Conservation (phyloP, 306 rosid genomes). For the Pterocarpus santalinus region DNA sequence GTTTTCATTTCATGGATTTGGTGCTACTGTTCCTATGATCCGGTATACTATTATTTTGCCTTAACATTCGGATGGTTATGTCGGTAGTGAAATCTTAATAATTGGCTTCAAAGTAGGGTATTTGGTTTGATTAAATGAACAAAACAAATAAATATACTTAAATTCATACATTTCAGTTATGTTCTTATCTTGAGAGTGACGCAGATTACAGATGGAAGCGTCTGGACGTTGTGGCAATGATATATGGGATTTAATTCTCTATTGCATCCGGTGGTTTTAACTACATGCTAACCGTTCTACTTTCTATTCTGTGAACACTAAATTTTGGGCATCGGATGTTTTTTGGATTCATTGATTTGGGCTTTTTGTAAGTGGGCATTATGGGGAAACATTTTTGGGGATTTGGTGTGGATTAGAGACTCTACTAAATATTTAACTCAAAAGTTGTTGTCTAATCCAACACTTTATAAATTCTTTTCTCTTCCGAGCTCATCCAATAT, state of each 20-base stretch:
- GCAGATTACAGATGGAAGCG: not conserved
- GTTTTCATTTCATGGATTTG: conserved; percentile 12
- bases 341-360: too few relatives aligned
- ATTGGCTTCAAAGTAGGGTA: not conserved
- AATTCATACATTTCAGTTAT: not conserved
- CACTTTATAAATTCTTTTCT: too few relatives aligned
- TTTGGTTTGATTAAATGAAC: not conserved
- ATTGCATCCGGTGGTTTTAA: conserved; percentile 15
- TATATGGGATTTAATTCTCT: not conserved
- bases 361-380: too few relatives aligned
- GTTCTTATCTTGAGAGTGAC: not conserved
- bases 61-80: not conserved
- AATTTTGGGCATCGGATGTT: too few relatives aligned
- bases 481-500: too few relatives aligned
- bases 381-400: too few relatives aligned
- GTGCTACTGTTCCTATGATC: conserved; percentile 25
- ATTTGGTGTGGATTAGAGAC: too few relatives aligned
- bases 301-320: not conserved
- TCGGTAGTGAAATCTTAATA: not conserved
- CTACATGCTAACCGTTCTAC: not conserved
- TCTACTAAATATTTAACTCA: too few relatives aligned
- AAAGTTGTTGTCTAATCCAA: too few relatives aligned
- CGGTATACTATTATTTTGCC: not conserved
- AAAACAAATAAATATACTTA: not conserved
- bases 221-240: not conserved